Conservation (phyloP, 2,329 filamentous ascomycete genomes). For the Rhinocladiella similis region DNA sequence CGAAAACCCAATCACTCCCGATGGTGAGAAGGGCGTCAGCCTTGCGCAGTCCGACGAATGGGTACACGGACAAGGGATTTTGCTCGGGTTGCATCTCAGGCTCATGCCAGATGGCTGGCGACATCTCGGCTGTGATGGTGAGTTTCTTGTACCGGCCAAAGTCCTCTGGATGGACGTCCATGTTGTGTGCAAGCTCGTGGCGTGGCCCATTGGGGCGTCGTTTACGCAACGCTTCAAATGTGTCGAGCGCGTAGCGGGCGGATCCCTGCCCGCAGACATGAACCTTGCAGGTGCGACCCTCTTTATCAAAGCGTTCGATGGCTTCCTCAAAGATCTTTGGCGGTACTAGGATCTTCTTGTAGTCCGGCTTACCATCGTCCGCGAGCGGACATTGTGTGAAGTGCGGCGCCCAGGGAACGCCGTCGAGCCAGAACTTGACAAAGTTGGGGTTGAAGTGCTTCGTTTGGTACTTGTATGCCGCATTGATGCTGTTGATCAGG, state of each 20-base stretch:
- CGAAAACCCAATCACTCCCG: constrained; percentile 16
- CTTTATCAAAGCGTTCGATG: constrained; percentile 33
- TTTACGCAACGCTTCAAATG: constrained; percentile 31
- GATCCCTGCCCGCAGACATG: constrained; percentile 36
- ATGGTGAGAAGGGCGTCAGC: constrained; percentile 16
- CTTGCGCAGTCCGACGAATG: constrained; percentile 7
- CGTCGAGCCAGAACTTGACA: constrained; percentile 31
- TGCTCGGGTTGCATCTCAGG: constrained; percentile 4
- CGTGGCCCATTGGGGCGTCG: constrained; percentile 31
- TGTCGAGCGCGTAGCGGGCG: constrained; percentile 35
- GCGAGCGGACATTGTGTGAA: constrained; percentile 30
- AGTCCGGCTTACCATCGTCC: constrained; percentile 30
- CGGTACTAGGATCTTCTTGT: constrained; percentile 22
- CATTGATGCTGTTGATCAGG: constrained; percentile 13
- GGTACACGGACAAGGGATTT: constrained; percentile 9
- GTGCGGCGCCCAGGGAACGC: constrained; percentile 22
- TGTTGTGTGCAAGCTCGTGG: constrained; percentile 32
- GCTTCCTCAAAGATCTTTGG: constrained; percentile 27
- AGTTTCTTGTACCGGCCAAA: constrained; percentile 10
- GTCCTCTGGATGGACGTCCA: constrained; percentile 13
- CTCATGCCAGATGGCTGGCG: constrained; percentile 15
- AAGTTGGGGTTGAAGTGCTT: constrained; percentile 19
- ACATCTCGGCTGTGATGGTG: constrained; percentile 19
- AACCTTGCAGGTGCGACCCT: constrained; percentile 37
- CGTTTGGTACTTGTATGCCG: constrained; percentile 9